Evolutionary conservation across 495 filamentous ascomycete species (phyloP).

Genomic region (Massariosphaeria phaeospora): DNA sequence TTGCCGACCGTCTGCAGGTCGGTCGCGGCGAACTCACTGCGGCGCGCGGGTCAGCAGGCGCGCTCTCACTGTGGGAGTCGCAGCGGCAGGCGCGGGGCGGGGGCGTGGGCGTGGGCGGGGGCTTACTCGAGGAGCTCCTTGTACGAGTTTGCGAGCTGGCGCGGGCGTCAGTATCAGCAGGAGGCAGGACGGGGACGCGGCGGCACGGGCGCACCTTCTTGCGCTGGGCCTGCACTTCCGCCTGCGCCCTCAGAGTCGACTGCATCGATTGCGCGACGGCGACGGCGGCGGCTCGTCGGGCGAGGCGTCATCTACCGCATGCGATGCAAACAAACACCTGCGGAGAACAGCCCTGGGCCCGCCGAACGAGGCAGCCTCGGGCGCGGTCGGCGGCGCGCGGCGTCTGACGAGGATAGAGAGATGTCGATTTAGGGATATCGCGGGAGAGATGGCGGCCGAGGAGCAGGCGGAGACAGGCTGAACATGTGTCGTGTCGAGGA

Average conservation of each 20-base stretch:
- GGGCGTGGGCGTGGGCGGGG: background rate
- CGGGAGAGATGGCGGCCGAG: background rate
- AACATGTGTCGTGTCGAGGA: background rate
- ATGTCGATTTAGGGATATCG: background rate
- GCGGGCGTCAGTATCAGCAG: slow-evolving; percentile 23
- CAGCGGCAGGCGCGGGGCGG: background rate
- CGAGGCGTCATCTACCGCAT: slow-evolving; percentile 24
- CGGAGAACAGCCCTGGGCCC: background rate
- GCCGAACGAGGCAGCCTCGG: no score
- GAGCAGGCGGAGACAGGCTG: background rate
- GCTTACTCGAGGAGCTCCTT: slow-evolving; percentile 90
- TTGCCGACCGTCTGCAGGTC: slow-evolving; percentile 90
- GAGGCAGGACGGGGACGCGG: slow-evolving; percentile 2
- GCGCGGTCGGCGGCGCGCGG: no score
- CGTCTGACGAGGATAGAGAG: no score
- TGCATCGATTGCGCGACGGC: slow-evolving; percentile 31
- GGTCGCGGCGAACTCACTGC: slow-evolving; percentile 88
- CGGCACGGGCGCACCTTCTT: slow-evolving; percentile 61
- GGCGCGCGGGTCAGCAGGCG: slow-evolving; percentile 18
- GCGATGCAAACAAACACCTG: slow-evolving; percentile 7
- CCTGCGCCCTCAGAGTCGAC: slow-evolving; percentile 47
- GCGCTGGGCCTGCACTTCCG: slow-evolving; percentile 87
- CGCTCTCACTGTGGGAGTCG: no score
- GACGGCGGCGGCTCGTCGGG: slow-evolving; percentile 7
- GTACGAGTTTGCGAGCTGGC: slow-evolving; percentile 91